phyloP scores from a whole-genome alignment of 2,329 filamentous ascomycete species.

The Penicillium sp. region DNA sequence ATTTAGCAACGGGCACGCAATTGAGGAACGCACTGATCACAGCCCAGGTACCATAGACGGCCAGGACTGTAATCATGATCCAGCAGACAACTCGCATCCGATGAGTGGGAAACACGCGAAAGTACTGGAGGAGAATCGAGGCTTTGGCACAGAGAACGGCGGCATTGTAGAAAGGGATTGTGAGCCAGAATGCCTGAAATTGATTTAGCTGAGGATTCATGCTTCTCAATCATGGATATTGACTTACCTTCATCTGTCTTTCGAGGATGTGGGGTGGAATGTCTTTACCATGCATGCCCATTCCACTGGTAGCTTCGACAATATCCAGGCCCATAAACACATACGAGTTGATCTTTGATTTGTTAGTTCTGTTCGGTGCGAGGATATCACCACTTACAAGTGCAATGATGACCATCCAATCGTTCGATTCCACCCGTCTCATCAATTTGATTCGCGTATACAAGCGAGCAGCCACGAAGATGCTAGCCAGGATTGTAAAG shows the following conservation, averaged over 20 bases:
- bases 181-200: conserved; percentile 37
- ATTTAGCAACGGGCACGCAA: conserved; percentile 34
- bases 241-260: conserved; percentile 31
- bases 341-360: conserved; percentile 28
- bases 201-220: no score
- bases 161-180: conserved; percentile 37
- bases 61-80: conserved; percentile 34
- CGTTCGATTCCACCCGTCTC: conserved; percentile 32
- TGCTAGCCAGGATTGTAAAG: conserved; percentile 29
- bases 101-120: conserved; percentile 41
- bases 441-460: conserved; percentile 31
- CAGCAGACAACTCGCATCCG: conserved; percentile 35
- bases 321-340: conserved; percentile 34
- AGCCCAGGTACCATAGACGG: conserved; percentile 32
- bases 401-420: conserved; percentile 34
- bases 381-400: conserved; percentile 22
- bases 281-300: conserved; percentile 32
- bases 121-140: conserved; percentile 47
- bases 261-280: conserved; percentile 27
- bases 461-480: conserved; percentile 28
- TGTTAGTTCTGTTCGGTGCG: neutral
- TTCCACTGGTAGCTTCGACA: conserved; percentile 31
- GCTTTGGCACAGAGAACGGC: conserved; percentile 41
- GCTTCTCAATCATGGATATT: no score
- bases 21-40: conserved; percentile 35